Percentiles rank a stretch among this genome's conserved stretches.
These are phyloP conservation scores for Phallus indusiatus DNA, from an alignment of 768 basidiomycete genomes.

Conservation along the genomic window DNA sequence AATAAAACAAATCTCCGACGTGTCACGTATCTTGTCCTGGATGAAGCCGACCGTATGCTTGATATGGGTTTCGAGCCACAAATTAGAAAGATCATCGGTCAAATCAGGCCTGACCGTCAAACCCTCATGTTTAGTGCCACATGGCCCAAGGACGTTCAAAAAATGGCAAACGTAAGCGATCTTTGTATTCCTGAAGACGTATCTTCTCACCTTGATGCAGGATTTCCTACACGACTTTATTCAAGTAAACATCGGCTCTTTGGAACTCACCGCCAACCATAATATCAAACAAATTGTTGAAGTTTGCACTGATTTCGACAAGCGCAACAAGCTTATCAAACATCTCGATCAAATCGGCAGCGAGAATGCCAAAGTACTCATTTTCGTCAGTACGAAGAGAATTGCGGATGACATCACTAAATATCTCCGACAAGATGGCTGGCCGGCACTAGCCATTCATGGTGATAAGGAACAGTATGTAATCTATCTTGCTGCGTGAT, in stretches of 20 bases:
- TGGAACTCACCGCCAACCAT: constrained; percentile 97
- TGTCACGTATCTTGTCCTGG: constrained; percentile 96
- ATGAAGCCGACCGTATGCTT: constrained; percentile 99
- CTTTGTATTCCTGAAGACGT: neutral
- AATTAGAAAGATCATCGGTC: constrained; percentile 94
- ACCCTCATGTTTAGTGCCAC: constrained; percentile 99
- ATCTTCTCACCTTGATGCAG: constrained; percentile 26
- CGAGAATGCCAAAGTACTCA: constrained; percentile 97
- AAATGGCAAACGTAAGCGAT: constrained; percentile 69
- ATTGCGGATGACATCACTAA: constrained; percentile 99
- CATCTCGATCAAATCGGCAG: constrained; percentile 94
- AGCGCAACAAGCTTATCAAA: constrained; percentile 91
- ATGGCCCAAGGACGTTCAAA: constrained; percentile 99
- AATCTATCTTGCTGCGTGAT: neutral
- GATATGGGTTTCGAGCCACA: constrained; percentile 99
- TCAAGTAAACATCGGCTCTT: constrained; percentile 97
- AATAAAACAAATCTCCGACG: constrained; percentile 95
- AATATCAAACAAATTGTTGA: constrained; percentile 95
- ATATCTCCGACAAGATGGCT: constrained; percentile 94
- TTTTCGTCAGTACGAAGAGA: constrained; percentile 96
- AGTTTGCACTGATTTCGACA: constrained; percentile 95
- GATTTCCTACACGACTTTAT: constrained; percentile 96
- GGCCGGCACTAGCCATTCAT: constrained; percentile 99
- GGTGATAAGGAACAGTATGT: constrained; percentile 98
- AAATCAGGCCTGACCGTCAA: constrained; percentile 96